Base-by-base conservation (phyloP, 2,329 filamentous ascomycete species). In the Microsporum ferrugineum region DNA sequence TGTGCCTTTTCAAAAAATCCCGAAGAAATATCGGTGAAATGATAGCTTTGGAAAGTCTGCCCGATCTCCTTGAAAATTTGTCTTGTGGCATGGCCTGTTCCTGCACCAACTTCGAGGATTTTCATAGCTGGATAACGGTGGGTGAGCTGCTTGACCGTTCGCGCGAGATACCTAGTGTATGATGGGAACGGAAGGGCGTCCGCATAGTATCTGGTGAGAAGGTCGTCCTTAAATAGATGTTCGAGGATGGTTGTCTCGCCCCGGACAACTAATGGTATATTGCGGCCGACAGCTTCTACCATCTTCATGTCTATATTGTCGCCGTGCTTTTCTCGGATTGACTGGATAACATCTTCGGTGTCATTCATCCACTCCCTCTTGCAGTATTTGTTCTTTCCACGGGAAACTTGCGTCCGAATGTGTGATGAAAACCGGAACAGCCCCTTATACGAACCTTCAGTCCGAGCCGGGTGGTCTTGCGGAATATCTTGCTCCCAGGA, bases 11-110 rank as follows among this genome's bases (percentile, higher is more conserved):
- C 71, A 59, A 80, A 78, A 66, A 77, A 77, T 5, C 69, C 72
- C 1, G 70, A 61, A 0, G 74, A 74, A 12, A 79, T 72, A 61
- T 80, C 78, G 0, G 79, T 80, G 66, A 70, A 81, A 0, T 74
- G 77, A 65, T 80, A 81, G 1, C 69, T 71, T 1, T 68, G 64
- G 51, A 75, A 76, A 6, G 63, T 63, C 1, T 64, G 10, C 0
- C 67, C 70, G 12, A 78, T 63, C 3, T 57, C 51, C 1, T 65
- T 58, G 2, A 80, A 65, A 2, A 79, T 66, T 1, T 58, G 60
- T 1, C 69, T 65, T 0, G 78, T 80, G 0, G 76, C 70, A 12
- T 71, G 72, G 2, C 77, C 78, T 2, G 76, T 78, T 0, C 78
- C 78, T 5, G 74, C 77, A 14, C 67, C 77, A 17, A 72, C 71